Base-by-base conservation (phyloP, 192 early-diverging fungal species). In the Backusella circina region DNA sequence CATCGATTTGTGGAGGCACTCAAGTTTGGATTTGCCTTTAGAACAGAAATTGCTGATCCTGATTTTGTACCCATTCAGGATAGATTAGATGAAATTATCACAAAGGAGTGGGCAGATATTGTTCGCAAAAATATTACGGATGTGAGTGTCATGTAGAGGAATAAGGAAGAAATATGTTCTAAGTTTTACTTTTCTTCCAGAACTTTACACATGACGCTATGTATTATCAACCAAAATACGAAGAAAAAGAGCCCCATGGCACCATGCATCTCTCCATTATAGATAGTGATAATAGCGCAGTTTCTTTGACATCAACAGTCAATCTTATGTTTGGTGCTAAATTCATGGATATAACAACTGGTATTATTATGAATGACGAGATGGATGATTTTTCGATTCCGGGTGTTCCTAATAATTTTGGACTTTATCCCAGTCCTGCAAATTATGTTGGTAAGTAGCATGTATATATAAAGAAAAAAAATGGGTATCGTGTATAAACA, bases 331-430 rank as follows among this genome's bases (percentile, higher is more conserved):
- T 97, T 86, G 97, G 97, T 12, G 91, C 94, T 5, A 90, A 89
- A 51, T 79, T 99, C 32, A 88, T 97, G 89, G 95, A 99, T 79
- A 89, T 88, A 8, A 83, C 73, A 21, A 96, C 95, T 0, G 97
- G 96, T 21, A 84, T 99, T 67, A 93, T 99, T 41, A 83, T 99
- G 61, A 99, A 99, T 80, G 91, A 97, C 79, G 92, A 97, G 77
- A 97, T 97, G 95, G 94, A 97, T 80, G 96, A 99, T 75, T 99
- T 97, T 75, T 93, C 91, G 65, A 93, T 91, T 10, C 90, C 90
- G 33, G 91, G 75, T 69, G 67, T 81, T 9, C 87, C 90, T 9
- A 93, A 95, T 75, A 81, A 77, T 23, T 93, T 93, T 89, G 96
- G 95, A 16, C 84, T 97, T 32, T 86, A 84, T 9, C 96, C 97